Evolutionary conservation across 345 rosid species (phyloP).

Genomic region (Psidium friedrichsthalianum): DNA sequence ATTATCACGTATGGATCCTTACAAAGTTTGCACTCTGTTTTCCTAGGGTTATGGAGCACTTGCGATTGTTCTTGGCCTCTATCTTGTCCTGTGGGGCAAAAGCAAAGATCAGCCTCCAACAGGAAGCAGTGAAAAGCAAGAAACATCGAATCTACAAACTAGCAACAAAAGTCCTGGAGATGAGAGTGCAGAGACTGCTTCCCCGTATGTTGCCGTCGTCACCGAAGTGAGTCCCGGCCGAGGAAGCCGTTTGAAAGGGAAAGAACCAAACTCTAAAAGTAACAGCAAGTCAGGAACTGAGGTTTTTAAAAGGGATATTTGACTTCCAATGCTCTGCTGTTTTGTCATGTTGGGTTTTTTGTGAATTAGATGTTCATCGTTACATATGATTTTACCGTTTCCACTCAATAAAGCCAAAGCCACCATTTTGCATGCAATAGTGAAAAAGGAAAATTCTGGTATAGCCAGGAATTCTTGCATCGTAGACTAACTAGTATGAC

Average conservation of each 20-base stretch:
- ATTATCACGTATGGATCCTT: neutral
- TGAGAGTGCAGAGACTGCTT: neutral
- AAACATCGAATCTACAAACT: neutral
- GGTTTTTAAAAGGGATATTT: neutral
- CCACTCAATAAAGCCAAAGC: neutral
- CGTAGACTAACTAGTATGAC: neutral
- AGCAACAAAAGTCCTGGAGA: neutral
- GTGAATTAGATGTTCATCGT: neutral
- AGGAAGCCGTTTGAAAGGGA: neutral
- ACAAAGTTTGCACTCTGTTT: neutral
- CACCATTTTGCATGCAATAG: neutral
- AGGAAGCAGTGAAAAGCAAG: slow-evolving; percentile 1
- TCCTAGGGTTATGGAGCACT: slow-evolving; percentile 45
- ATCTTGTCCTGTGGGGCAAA: slow-evolving; percentile 73
- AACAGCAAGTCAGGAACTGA: neutral
- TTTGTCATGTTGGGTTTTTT: neutral
- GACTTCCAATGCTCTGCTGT: neutral
- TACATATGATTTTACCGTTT: neutral
- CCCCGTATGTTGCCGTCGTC: neutral
- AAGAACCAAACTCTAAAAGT: neutral
- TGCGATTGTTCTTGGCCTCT: slow-evolving; percentile 57
- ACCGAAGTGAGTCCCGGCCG: neutral
- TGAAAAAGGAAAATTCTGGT: too few species aligned
- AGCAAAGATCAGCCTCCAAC: slow-evolving; percentile 33
- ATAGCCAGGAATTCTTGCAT: neutral